Conservation (phyloP, 495 filamentous ascomycete species). For the Haplographium delicatum region DNA sequence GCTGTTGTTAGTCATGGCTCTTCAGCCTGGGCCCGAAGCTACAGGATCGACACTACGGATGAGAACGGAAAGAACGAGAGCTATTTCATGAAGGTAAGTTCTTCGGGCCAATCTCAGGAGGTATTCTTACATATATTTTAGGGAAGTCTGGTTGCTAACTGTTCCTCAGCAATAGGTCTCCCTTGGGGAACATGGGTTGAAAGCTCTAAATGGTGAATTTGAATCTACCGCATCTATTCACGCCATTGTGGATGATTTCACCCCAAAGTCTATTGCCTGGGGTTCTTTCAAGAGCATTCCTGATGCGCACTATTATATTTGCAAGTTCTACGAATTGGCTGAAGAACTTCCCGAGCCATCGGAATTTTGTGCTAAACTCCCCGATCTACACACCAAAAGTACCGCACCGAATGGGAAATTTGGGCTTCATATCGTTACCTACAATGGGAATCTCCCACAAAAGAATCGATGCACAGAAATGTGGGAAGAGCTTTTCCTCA, state of each 20-base stretch:
- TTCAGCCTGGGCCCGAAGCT: constrained; percentile 34
- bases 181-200: no score
- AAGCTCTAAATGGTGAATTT: no score
- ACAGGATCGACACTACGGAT: constrained; percentile 29
- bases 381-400: constrained; percentile 35
- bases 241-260: no score
- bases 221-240: no score
- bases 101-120: no score
- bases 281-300: background rate
- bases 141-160: no score
- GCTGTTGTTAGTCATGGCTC: constrained; percentile 29
- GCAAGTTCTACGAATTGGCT: constrained; percentile 13
- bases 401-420: constrained; percentile 45
- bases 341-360: constrained; percentile 34
- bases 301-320: constrained; percentile 15
- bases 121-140: no score
- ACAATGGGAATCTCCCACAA: constrained; percentile 19
- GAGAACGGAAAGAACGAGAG: constrained; percentile 23
- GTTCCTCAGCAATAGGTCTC: no score
- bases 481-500: constrained; percentile 27
- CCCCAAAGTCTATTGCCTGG: no score
- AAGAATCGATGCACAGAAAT: constrained; percentile 20
- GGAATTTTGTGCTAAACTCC: constrained; percentile 35
- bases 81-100: constrained; percentile 38
- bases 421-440: constrained; percentile 45